Evolutionary conservation across 768 basidiomycete genomes (phyloP), one percentile per base, ranked within the genome.

Genomic region (Exidia glandulosa): DNA sequence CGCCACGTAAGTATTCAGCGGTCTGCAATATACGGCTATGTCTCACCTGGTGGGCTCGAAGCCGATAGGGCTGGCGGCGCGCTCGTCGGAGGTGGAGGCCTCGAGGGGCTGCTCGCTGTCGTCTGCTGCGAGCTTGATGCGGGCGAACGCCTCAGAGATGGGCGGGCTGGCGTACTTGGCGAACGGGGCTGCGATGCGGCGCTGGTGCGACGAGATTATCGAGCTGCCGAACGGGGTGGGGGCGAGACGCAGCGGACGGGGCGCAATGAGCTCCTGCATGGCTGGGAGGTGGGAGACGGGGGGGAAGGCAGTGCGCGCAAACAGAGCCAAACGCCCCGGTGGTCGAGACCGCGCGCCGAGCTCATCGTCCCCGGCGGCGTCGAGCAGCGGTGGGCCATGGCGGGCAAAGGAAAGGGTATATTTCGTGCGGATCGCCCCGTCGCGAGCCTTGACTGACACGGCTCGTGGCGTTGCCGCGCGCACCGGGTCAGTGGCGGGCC

Each of bases 221-320:
- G 23, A 27, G 25, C 12, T 3, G 69, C 60, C 66, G 62, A 52
- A 72, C 52, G 71, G 68, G 62, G 65, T 64, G 57, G 67, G 61
- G 60, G 74, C 69, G 32, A 86, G 70, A 36, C 85, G 77, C 59
- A 86, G 80, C 32, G 88, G 88, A 65, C 87, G 86, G 50, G 88
- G 88, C 14, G 88, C 88, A 68, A 88, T 81, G 69, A 90, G 85
- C 64, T 84, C 79, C 47, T 85, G 81, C 67, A 78, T 78, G 73
- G 34, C 30, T 27, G 32, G 13, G 59, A 31, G 5, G 47, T 47
- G 29, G 31, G 31, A 50, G 27, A 29, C 14, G 30, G 27, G 50
- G 19, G 50, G 25, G 25, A 23, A 54, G 27, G 30, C 25, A 27
- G 30, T 54, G 14, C 25, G 30, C 50, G 25, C 25, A 54, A 54